These are phyloP conservation scores for Leccinum pachyderme DNA, from an alignment of 1,284 basidiomycete species.

Conservation along the genomic window DNA sequence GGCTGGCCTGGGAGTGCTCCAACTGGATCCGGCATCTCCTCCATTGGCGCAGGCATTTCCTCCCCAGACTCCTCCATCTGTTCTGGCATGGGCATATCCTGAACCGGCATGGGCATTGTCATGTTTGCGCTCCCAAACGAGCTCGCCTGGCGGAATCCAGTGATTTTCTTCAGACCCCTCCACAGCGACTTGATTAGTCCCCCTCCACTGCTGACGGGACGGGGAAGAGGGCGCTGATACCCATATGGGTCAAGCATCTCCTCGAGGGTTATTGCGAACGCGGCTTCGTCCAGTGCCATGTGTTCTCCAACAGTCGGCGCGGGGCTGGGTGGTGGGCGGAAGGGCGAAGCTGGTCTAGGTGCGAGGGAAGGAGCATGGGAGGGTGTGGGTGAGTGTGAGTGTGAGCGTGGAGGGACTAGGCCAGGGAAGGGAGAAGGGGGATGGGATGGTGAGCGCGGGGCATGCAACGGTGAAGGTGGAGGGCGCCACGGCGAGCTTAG, in stretches of 20 bases:
- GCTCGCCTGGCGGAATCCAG: constrained; percentile 5
- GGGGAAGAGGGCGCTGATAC: constrained; percentile 3
- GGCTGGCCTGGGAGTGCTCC: neutral
- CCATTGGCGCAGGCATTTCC: constrained; percentile 8
- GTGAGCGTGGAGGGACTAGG: neutral
- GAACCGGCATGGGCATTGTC: neutral
- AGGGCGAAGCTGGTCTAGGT: neutral
- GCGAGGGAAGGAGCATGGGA: neutral
- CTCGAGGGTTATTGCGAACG: neutral
- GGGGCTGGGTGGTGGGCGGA: constrained; percentile 21
- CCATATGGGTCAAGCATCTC: constrained; percentile 6
- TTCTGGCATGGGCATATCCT: neutral
- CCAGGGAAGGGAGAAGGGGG: neutral
- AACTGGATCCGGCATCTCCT: neutral
- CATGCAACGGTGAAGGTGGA: neutral
- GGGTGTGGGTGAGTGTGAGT: neutral
- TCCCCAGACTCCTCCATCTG: neutral
- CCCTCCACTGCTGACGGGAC: neutral
- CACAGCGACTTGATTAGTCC: constrained; percentile 22
- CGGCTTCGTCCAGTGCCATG: constrained; percentile 23
- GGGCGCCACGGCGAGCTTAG: neutral
- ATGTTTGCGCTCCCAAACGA: constrained; percentile 1
- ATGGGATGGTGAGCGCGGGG: neutral
- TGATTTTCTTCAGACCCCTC: constrained; percentile 26
- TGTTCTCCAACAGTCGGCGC: constrained; percentile 29